Percentiles rank a stretch among this genome's conserved stretches.
Conservation (phyloP, 2,329 filamentous ascomycete species). For the Didymella arachidicola region DNA sequence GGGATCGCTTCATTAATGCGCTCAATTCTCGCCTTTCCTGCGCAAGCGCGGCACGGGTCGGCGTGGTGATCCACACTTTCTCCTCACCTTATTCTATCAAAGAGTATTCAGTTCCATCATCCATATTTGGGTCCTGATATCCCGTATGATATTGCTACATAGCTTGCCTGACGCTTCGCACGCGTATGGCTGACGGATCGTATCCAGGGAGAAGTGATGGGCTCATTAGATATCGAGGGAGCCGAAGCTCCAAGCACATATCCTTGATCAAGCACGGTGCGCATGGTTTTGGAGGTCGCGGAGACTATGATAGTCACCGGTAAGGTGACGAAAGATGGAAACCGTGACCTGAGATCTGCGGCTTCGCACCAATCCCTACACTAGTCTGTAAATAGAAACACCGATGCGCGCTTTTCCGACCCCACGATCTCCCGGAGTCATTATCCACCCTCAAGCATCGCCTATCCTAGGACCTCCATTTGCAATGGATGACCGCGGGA, state of each 20-base stretch:
- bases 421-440: conserved; percentile 10
- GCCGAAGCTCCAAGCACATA: no score
- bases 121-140: not conserved
- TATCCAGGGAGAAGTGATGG: not conserved
- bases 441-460: conserved; percentile 17
- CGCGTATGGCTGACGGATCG: not conserved
- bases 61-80: not conserved
- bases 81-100: not conserved
- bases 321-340: not conserved
- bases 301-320: not conserved
- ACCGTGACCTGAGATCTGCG: not conserved
- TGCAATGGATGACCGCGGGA: conserved; percentile 12
- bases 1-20: not conserved
- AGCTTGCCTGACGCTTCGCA: not conserved
- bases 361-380: conserved; percentile 1
- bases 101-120: not conserved
- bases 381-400: not conserved
- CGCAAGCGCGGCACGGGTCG: not conserved
- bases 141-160: not conserved
- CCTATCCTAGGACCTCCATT: conserved; percentile 9
- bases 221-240: not conserved
- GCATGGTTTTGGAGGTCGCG: not conserved
- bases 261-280: not conserved
- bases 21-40: not conserved
- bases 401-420: conserved; percentile 15